Evolutionary conservation across 2,329 filamentous ascomycete species (phyloP).

Genomic region (Cordyceps javanica): DNA sequence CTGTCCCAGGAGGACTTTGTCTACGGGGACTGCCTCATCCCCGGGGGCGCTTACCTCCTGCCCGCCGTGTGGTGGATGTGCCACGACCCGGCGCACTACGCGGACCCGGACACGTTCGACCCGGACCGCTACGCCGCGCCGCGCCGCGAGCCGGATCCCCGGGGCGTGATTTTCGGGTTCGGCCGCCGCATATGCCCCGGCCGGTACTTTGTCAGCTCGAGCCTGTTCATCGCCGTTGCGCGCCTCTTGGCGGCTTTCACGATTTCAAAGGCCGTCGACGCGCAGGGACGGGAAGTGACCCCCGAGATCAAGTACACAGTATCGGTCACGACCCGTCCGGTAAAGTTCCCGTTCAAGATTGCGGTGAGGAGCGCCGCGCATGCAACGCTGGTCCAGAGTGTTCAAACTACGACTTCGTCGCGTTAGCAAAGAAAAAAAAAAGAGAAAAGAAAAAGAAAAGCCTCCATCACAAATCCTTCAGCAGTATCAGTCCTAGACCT

Average conservation of each 20-base stretch:
- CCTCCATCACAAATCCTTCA: too few species aligned
- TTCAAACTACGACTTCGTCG: neutral
- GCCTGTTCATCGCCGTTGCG: conserved; percentile 28
- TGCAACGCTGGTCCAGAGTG: neutral
- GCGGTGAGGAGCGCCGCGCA: neutral
- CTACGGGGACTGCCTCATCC: conserved; percentile 21
- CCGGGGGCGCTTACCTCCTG: conserved; percentile 22
- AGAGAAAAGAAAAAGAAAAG: too few species aligned
- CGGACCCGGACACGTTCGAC: conserved; percentile 29
- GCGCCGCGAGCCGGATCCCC: conserved; percentile 24
- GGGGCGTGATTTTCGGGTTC: conserved; percentile 26
- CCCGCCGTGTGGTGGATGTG: conserved; percentile 32
- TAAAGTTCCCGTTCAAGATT: neutral
- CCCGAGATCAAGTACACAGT: neutral
- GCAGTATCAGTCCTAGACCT: too few species aligned
- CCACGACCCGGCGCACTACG: conserved; percentile 63
- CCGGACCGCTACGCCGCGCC: conserved; percentile 27
- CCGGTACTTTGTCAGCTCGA: conserved; percentile 24
- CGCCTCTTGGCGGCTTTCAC: conserved; percentile 40
- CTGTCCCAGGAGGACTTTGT: conserved; percentile 25
- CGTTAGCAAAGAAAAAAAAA: conserved; percentile 14
- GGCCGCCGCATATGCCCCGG: conserved; percentile 32
- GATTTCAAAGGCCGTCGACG: neutral
- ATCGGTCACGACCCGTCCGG: neutral
- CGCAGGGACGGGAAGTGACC: neutral